Evolutionary conservation across 441 rosid species (phyloP), one percentile per base, ranked within the genome.

Genomic region (Brassica balearica): DNA sequence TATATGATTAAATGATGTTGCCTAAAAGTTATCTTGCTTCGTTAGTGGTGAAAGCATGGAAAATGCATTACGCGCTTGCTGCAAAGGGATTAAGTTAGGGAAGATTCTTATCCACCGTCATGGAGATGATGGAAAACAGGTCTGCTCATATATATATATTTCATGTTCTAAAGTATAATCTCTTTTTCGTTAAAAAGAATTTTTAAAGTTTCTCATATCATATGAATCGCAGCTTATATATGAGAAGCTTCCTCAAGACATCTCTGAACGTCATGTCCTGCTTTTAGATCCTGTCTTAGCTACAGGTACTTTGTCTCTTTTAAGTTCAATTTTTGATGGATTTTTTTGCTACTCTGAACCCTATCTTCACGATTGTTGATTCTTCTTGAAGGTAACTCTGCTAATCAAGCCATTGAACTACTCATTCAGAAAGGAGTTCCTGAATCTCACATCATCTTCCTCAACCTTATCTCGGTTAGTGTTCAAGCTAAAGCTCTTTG

Each of bases 31-130:
- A 9, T 32, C 51, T 46, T 14, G 67, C 78, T 12, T 27, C 55
- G 17, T 15, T 76, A 95, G 98, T 83, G 99, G 99, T 74, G 99
- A 95, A 82, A 95, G 98, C 88, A 95, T 95, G 99, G 98, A 96
- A 87, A 94, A 96, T 60, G 98, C 99, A 10, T 82, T 96, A 80
- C 97, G 98, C 8, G 98, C 99, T 22, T 95, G 97, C 76, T 95
- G 99, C 88, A 95, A 94, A 82, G 99, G 97, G 82, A 96, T 96
- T 68, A 96, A 94, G 82, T 90, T 92, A 68, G 99, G 99, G 76
- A 96, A 93, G 82, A 94, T 96, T 80, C 90, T 96, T 27, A 93
- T 95, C 65, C 98, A 95, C 73, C 96, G 98, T 83, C 94, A 85
- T 41, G 99, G 99, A 8, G 99, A 95, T 83, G 84, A 95, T 85